These are phyloP conservation scores for Salmacisia buchloeana DNA, from an alignment of 1,284 basidiomycete genomes.

Conservation along the genomic window DNA sequence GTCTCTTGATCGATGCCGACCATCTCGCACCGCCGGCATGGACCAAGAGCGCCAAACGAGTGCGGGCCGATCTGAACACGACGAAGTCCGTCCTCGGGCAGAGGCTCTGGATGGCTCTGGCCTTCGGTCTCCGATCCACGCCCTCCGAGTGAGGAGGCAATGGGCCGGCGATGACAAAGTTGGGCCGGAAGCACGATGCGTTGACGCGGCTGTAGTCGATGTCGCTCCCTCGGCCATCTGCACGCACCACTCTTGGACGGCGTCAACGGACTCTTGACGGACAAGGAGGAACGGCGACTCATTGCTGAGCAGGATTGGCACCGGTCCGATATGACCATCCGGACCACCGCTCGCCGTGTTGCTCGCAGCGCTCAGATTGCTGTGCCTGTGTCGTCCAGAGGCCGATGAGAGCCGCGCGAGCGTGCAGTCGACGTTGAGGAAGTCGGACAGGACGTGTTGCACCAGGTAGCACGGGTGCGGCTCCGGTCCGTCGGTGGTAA, in stretches of 20 bases:
- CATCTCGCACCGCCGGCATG: conserved; percentile 32
- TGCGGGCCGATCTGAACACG: conserved; percentile 21
- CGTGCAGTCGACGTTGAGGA: conserved; percentile 5
- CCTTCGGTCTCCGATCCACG: background rate
- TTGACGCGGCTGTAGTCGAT: background rate
- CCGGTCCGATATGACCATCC: too few relatives aligned
- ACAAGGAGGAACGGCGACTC: conserved; percentile 37
- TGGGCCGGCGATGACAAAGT: conserved; percentile 22
- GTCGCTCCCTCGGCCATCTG: conserved; percentile 12
- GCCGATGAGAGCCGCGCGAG: conserved; percentile 8
- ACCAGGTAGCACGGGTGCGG: background rate
- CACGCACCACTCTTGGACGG: conserved; percentile 24
- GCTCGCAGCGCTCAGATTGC: background rate
- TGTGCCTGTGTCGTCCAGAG: background rate
- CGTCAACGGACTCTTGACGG: conserved; percentile 19
- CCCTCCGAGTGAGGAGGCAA: background rate
- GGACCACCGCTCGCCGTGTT: background rate
- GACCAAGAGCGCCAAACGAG: conserved; percentile 25
- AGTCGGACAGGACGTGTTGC: background rate
- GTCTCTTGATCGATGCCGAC: conserved; percentile 28
- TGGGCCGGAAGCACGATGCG: conserved; percentile 28
- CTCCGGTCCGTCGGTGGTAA: background rate
- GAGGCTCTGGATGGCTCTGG: background rate
- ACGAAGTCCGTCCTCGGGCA: conserved; percentile 19
- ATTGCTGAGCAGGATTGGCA: conserved; percentile 33